A percentile compares a stretch with the other conserved stretches of the same genome.
Evolutionary conservation across 2,329 filamentous ascomycete species (phyloP).

Genomic region (Corynespora cassiicola): DNA sequence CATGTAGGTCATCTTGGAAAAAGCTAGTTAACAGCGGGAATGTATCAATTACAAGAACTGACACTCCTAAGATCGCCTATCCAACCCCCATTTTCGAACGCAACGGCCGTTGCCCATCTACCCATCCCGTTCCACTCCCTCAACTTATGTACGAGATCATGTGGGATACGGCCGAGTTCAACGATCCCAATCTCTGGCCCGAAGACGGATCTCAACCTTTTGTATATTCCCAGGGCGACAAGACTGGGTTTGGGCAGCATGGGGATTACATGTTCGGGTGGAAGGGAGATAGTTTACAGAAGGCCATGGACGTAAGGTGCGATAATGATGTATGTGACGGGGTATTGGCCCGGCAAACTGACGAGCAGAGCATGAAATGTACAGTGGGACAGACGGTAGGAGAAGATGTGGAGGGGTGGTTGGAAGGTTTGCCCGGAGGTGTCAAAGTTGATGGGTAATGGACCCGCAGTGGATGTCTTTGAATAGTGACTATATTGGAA

Average conservation of each 20-base stretch:
- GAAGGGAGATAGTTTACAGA: constrained; percentile 17
- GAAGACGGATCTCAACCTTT: constrained; percentile 25
- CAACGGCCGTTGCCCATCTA: constrained; percentile 13
- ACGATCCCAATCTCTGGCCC: constrained; percentile 19
- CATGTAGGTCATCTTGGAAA: no score
- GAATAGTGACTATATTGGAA: no score
- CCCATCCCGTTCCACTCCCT: constrained; percentile 20
- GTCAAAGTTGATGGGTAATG: no score
- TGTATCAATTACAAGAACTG: constrained; percentile 16
- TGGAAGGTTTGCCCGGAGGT: no score
- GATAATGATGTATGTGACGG: constrained; percentile 21
- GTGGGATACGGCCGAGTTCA: constrained; percentile 23
- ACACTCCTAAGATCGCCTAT: constrained; percentile 21
- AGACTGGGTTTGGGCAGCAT: constrained; percentile 19
- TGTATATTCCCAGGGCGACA: constrained; percentile 19
- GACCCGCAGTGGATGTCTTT: no score
- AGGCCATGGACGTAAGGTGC: constrained; percentile 16
- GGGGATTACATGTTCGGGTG: constrained; percentile 20
- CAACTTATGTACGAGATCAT: constrained; percentile 22
- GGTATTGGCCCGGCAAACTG: no score
- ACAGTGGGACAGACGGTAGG: constrained; percentile 17
- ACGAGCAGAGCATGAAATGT: constrained; percentile 18
- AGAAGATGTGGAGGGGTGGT: constrained; percentile 21
- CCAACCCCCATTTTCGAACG: no score
- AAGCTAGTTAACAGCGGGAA: no score